phyloP scores from a whole-genome alignment of 805 yeast species.

The Candida pseudoglaebosa region DNA sequence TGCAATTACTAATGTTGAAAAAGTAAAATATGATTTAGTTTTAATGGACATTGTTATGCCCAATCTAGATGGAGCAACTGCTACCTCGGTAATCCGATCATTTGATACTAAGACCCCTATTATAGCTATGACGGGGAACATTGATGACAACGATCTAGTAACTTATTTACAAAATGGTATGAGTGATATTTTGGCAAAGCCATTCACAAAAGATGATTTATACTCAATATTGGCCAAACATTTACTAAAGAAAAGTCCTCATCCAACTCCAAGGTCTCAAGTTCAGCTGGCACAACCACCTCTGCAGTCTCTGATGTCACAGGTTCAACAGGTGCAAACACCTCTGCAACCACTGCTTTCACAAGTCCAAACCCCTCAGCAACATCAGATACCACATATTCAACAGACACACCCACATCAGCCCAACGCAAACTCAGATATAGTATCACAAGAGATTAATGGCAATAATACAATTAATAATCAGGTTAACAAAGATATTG shows the following conservation, averaged over 20 bases:
- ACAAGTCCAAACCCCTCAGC: too few relatives aligned
- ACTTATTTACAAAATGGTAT: constrained; percentile 83
- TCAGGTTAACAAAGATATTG: too few relatives aligned
- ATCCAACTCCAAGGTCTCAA: constrained; percentile 3
- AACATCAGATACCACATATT: too few relatives aligned
- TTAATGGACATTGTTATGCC: constrained; percentile 91
- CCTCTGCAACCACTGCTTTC: neutral
- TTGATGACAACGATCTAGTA: constrained; percentile 75
- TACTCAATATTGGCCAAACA: constrained; percentile 76
- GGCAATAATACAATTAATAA: neutral
- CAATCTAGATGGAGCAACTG: constrained; percentile 82
- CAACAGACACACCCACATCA: neutral
- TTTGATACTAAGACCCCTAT: constrained; percentile 86
- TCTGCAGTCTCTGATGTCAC: neutral
- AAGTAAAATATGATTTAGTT: constrained; percentile 68
- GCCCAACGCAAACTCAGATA: neutral
- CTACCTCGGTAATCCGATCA: constrained; percentile 81
- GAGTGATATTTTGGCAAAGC: constrained; percentile 90
- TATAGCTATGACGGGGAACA: constrained; percentile 91
- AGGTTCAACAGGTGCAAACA: neutral
- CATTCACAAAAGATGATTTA: constrained; percentile 85
- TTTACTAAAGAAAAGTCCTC: constrained; percentile 39
- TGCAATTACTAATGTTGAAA: constrained; percentile 75
- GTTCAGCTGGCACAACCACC: constrained; percentile 3
- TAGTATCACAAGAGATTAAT: neutral